These are phyloP conservation scores for Taiozyma onychis DNA, from an alignment of 1,139 yeast species.

Conservation along the genomic window DNA sequence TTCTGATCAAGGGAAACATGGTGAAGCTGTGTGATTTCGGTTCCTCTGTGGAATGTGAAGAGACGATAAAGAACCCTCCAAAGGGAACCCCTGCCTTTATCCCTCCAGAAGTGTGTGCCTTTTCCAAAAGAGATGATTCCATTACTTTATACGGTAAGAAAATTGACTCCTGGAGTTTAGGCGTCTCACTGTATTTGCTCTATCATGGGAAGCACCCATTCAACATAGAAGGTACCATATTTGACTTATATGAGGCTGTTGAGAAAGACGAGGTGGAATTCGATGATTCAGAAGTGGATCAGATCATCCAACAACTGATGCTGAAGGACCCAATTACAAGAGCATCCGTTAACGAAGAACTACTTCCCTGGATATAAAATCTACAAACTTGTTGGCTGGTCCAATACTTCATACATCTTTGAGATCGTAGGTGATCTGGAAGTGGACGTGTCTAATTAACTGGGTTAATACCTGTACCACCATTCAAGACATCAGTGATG, in stretches of 20 bases:
- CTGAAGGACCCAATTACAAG: background rate
- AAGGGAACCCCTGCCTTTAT: conserved; percentile 9
- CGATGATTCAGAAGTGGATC: background rate
- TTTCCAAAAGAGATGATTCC: background rate
- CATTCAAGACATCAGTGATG: conserved; percentile 5
- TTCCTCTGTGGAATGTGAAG: conserved; percentile 3
- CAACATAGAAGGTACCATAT: conserved; percentile 1
- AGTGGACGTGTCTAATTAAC: background rate
- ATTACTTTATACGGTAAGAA: conserved; percentile 2
- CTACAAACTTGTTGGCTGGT: background rate
- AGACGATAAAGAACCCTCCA: background rate
- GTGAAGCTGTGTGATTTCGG: conserved; percentile 14
- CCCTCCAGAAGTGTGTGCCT: conserved; percentile 6
- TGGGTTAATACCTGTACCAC: conserved; percentile 2
- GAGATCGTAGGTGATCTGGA: no score
- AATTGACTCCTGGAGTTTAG: conserved; percentile 12
- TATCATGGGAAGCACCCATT: conserved; percentile 6
- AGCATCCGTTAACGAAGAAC: background rate
- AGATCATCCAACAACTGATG: background rate
- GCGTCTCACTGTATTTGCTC: conserved; percentile 6
- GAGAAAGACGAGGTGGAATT: background rate
- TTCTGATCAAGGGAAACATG: background rate
- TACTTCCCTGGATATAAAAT: background rate
- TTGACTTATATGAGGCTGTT: conserved; percentile 3
- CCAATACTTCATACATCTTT: background rate